Conservation (phyloP, 495 filamentous ascomycete species). For the Xylaria venustula region DNA sequence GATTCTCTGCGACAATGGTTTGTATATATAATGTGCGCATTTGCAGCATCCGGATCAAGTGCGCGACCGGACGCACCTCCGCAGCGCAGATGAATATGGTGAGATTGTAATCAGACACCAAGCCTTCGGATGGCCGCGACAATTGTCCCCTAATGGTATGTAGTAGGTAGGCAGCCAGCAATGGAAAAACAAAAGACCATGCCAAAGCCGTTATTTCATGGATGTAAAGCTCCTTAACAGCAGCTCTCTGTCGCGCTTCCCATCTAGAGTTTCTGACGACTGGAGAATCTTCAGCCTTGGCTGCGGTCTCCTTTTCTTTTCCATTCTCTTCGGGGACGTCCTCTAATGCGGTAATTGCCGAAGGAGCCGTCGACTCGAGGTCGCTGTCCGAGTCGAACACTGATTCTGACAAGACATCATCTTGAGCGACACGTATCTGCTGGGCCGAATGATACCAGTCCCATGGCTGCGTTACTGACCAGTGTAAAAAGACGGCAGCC, state of each 20-base stretch:
- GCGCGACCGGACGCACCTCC: slow-evolving; percentile 76
- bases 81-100: slow-evolving; percentile 91
- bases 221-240: slow-evolving; percentile 63
- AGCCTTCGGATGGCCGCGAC: slow-evolving; percentile 76
- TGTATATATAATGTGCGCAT: slow-evolving; percentile 82
- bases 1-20: slow-evolving; percentile 59
- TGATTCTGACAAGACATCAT: slow-evolving; percentile 44
- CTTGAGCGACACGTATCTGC: slow-evolving; percentile 47
- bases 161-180: slow-evolving; percentile 75
- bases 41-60: slow-evolving; percentile 77
- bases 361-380: slow-evolving; percentile 32
- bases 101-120: slow-evolving; percentile 89
- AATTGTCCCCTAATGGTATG: slow-evolving; percentile 73
- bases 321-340: slow-evolving; percentile 41
- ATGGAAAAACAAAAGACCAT: slow-evolving; percentile 76
- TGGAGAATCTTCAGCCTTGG: not conserved
- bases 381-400: slow-evolving; percentile 51
- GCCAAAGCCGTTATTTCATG: slow-evolving; percentile 73
- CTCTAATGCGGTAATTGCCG: slow-evolving; percentile 27
- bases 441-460: slow-evolving; percentile 89
- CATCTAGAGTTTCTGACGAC: slow-evolving; percentile 22
- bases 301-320: slow-evolving; percentile 15
- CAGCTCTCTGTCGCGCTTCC: slow-evolving; percentile 31
- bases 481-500: slow-evolving; percentile 85
- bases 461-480: slow-evolving; percentile 91